Evolutionary conservation across 2,329 filamentous ascomycete species (phyloP).

Genomic region (Aspergillus ochraceus): DNA sequence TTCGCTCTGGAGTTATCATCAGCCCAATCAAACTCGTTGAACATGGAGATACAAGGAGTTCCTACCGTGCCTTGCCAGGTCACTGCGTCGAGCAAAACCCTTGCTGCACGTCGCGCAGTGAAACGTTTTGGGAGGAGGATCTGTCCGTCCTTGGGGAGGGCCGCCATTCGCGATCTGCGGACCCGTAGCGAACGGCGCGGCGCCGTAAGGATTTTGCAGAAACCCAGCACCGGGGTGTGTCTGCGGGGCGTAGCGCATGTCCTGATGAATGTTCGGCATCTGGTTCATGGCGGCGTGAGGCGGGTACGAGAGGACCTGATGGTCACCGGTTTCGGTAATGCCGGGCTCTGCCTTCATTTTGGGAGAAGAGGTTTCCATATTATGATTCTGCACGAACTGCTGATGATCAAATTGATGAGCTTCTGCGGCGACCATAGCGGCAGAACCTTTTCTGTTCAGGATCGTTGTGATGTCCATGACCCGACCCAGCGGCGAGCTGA

Average conservation of each 20-base stretch:
- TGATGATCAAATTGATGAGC: conserved; percentile 45
- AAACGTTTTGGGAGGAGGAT: conserved; percentile 69
- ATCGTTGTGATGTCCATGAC: conserved; percentile 56
- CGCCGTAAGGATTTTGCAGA: conserved; percentile 57
- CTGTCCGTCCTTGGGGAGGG: conserved; percentile 45
- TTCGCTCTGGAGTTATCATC: conserved; percentile 67
- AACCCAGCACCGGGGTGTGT: conserved; percentile 53
- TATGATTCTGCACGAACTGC: conserved; percentile 42
- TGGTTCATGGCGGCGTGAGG: conserved; percentile 55
- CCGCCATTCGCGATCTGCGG: conserved; percentile 48
- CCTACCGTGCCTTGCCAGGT: conserved; percentile 91
- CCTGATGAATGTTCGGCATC: conserved; percentile 53
- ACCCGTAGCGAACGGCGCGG: conserved; percentile 46
- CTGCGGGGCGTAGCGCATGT: conserved; percentile 56
- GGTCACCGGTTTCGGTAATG: conserved; percentile 56
- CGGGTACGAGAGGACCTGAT: conserved; percentile 58
- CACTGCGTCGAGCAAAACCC: conserved; percentile 88
- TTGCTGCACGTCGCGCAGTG: conserved; percentile 88
- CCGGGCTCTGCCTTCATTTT: conserved; percentile 61
- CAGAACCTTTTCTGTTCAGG: conserved; percentile 51
- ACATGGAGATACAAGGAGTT: background rate
- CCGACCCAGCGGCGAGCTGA: conserved; percentile 35
- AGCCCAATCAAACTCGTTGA: background rate
- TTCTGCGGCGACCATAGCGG: conserved; percentile 44
- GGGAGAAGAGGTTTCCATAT: conserved; percentile 46